Base-by-base conservation (phyloP, 2,329 filamentous ascomycete species). In the Graphiopsis chlorocephala region DNA sequence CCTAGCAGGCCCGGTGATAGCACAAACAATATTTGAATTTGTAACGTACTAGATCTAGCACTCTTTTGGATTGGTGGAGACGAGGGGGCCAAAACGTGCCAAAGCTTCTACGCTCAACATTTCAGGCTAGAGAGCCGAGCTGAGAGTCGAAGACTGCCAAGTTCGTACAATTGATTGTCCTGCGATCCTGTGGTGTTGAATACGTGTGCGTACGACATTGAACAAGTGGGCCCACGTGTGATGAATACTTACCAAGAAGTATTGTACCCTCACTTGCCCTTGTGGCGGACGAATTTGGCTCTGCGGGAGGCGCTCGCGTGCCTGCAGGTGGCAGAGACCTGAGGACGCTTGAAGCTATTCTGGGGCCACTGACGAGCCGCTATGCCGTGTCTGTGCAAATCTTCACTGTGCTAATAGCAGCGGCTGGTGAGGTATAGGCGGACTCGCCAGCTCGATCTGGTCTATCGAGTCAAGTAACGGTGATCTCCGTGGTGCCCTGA, bases 401-500 rank as follows among this genome's bases (percentile, higher is more conserved):
- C 31, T 56, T 29, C 31, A 56, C 53, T 56, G 20, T 38, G 31
- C 31, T 26, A 38, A 56, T 38, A 53, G 50, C 26, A 53, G 26
- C 26, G 50, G 50, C 26, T 31, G 28, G 50, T 14, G 26, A 31
- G 47, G 25, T 53, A 53, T 29, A 53, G 29, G 50, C 50, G 50
- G 35, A 53, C 50, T 53, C 28, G 33, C 33, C 60, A 53, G 53
- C 29, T 23, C 26, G 23, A 62, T 42, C 33, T 35, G 48, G 48
- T 33, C 25, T 50, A 55, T 29, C 60, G 29, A 53, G 23, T 47
- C 42, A 61, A 47, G 23, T 56, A 23, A 31, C 20, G 20, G 47
- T 26, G 59, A 61, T 61, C 59, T 53, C 50, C 50, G 50, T 53
- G 47, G 45, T 29, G 35, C 33, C 52, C 29, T 35, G 50, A 12